Base-by-base conservation (phyloP, 129 eudicot species). In the Sambucus nigra region DNA sequence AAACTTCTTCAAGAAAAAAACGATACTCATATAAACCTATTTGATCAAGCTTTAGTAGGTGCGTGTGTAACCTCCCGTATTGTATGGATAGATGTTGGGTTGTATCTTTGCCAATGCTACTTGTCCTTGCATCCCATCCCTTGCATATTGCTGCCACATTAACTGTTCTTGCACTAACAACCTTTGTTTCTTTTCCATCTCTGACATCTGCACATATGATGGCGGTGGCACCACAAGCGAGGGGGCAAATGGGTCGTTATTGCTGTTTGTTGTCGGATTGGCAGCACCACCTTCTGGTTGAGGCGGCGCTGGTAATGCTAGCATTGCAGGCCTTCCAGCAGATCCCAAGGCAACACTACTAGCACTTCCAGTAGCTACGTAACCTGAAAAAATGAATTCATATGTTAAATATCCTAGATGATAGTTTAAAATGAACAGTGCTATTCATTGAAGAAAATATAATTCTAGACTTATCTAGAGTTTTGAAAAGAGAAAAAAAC, bases 81-180 rank as follows among this genome's bases (percentile, higher is more conserved):
- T 74, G 59, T 57, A 63, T 58, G 73, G 71, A 53, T 67, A 58
- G 23, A 61, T 59, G 25, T 69, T 66, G 48, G 32, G 55, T 46
- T 79, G 73, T 47, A 55, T 31, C 19, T 79, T 69, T 12, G 67
- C 66, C 22, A 76, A 64, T 35, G 70, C 75, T 42, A 64, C 75
- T 13, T 77, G 83, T 51, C 86, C 94, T 56, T 74, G 86, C 82
- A 64, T 71, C 32, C 92, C 92, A 46, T 65, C 60, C 26, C 70
- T 74, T 18, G 67, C 57, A 67, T 82, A 83, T 50, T 87, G 86
- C 48, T 83, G 88, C 96, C 96, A 87, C 83, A 83, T 65, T 38
- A 52, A 12, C 26, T 83, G 96, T 61, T 87, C 96, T 55, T 87
- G 76, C 44, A 79, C 33, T 57, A 87, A 53, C 40, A 79, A 53